Base-by-base conservation (phyloP, 2,329 filamentous ascomycete species). In the Taxawa tesnikishii region DNA sequence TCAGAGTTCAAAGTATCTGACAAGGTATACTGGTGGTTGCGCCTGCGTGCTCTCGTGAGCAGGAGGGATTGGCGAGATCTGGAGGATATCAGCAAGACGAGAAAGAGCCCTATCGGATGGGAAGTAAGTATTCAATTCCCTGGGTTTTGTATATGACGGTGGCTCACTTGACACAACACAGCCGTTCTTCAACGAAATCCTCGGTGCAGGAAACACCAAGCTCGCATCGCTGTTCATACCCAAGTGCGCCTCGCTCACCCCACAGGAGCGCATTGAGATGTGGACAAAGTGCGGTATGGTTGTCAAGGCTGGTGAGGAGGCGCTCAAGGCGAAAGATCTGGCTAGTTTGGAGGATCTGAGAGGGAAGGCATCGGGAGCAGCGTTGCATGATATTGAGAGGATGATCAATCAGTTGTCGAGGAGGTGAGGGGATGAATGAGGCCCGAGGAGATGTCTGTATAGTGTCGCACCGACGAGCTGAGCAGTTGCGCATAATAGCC, bases 281-380 rank as follows among this genome's bases (percentile, higher is more conserved):
- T 98, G 87, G 70, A 77, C 93, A 47, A 94, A 94, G 60, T 96
- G 90, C 55, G 88, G 88, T 12, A 73, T 94, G 75, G 66, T 84
- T 27, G 71, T 80, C 16, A 85, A 83, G 59, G 90, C 90, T 3
- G 90, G 81, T 4, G 87, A 96, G 59, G 90, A 96, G 60, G 88
- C 90, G 3, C 69, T 85, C 38, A 83, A 77, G 60, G 68, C 72
- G 38, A 92, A 82, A 56, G 83, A 98, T 51, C 63, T 73, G 29
- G 78, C 77, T 44, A 63, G 77, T n/a, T 75, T 92, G 58, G 73
- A 79, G 45, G 67, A 75, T 31, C 59, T 96, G 42, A 67, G 83
- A 43, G 71, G 72, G 36, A 84, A 79, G 42, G 85, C 83, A 11
- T 79, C 75, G 5, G 73, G 74, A 32, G 71, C 68, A 19, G 77